Evolutionary conservation across 2,329 filamentous ascomycete species (phyloP), one percentile per base, ranked within the genome.

Genomic region (Karstenula rhodostoma): DNA sequence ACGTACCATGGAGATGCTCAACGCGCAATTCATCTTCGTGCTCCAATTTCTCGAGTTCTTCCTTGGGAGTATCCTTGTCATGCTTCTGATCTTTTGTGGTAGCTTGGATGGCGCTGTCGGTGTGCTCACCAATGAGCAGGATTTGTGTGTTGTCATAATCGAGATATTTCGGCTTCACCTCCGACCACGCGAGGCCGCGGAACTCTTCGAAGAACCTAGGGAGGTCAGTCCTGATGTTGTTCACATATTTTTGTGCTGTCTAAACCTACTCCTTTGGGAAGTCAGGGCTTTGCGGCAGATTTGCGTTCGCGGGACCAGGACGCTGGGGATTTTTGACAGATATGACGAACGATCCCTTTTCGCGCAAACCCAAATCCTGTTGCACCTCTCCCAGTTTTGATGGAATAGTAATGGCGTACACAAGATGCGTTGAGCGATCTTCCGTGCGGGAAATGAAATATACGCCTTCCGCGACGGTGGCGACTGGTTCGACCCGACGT

Each of bases 401-500:
- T 0, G 93, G 92, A 29, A 94, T 84, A 0, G 92, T 96, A 50
- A 93, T 80, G 60, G 93, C 85, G 71, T 97, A 97, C 0, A 86
- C 90, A 9, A 97, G 82, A 68, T 96, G 93, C 1, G 88, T 91
- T 50, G 90, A 86, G 0, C 89, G 82, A 1, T 87, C 88, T 32
- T 77, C 72, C 0, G 89, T 92, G 2, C 85, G 87, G 0, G 90
- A 92, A 55, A 97, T 88, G 0, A 90, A 90, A 69, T 97, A 97
- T 0, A 96, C 87, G 0, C 93, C 94, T 75, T 96, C 93, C 0
- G 89, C 93, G n/a, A 93, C 83, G 0, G 91, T 91, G 0, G 86
- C 89, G 1, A 91, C 89, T 1, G 90, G 87, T 0, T 91, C 89
- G 0, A 82, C 84, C 53, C 90, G 87, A 13, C 91, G 86, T 15